Base-by-base conservation (phyloP, 1,139 yeast genomes). In the Zygotorulaspora mrakii region DNA sequence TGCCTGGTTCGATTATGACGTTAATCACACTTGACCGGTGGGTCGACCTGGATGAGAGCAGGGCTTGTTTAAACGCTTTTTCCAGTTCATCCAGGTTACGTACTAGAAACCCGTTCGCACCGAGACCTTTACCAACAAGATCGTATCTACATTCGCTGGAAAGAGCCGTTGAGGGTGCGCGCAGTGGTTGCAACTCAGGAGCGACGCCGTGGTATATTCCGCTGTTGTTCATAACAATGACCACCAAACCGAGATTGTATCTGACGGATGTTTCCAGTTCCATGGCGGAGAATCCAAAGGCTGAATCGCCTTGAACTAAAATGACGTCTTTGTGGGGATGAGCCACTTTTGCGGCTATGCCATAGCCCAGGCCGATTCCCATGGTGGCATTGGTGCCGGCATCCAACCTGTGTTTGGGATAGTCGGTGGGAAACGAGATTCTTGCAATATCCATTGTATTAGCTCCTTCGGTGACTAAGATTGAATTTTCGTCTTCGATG, bases 311-410 rank as follows among this genome's bases (percentile, higher is more conserved):
- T 53, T 77, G 81, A 30, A 79, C 73, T n/a, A 80, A 74, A 2
- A 79, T 61, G 0, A 77, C 77, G 8, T 64, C 56, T 33, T 68
- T 63, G 1, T 62, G 54, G 0, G 79, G 79, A 7, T 62, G 47
- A 0, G 75, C 70, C 2, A 65, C 61, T 48, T 76, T 77, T 5
- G 84, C 74, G 1, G 83, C 77, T 45, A 79, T 73, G 1, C 82
- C 80, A 50, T 79, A 79, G 0, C 82, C 84, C 21, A 78, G 46
- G 0, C 85, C 86, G 20, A 79, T 67, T 2, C 86, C 86, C 86
- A 80, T 79, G 0, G 85, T 79, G 1, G 84, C 85, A 57, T 77
- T 77, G 0, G 85, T 79, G 1, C 86, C 86, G 2, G 84, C 83
- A 50, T 79, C 86, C 16, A 79, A 60, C 21, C 84, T 62, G 11